phyloP scores from a whole-genome alignment of 139 green algal genomes.

The Pleodorina starrii region DNA sequence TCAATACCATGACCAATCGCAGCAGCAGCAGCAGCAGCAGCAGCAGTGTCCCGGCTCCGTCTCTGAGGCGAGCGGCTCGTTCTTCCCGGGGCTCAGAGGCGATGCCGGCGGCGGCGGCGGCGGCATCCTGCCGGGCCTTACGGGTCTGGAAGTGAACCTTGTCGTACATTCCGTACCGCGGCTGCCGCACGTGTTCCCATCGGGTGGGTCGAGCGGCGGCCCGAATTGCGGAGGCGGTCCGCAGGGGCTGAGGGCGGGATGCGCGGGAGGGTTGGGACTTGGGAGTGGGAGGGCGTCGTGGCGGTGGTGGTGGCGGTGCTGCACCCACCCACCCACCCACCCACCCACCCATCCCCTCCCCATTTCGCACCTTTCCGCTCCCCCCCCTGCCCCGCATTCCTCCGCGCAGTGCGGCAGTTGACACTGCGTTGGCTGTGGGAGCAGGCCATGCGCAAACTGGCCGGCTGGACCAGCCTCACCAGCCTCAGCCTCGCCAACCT shows the following conservation, averaged over 20 bases:
- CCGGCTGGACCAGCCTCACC: conserved; percentile 35
- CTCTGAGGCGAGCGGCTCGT: neutral
- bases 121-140: neutral
- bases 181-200: conserved; percentile 22
- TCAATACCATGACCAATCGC: neutral
- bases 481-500: conserved; percentile 24
- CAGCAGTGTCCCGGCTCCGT: neutral
- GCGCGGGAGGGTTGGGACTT: neutral
- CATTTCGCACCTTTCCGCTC: neutral
- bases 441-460: conserved; percentile 52
- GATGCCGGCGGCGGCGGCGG: neutral
- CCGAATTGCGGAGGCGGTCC: no score
- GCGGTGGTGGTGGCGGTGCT: neutral
- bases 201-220: neutral
- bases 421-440: conserved; percentile 48
- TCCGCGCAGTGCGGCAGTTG: neutral
- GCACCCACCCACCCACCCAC: no score
- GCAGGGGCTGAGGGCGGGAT: no score
- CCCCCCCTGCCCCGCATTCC: no score
- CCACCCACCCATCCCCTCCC: no score
- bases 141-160: conserved; percentile 17
- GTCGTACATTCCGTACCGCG: conserved; percentile 13
- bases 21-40: neutral
- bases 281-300: neutral
- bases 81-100: neutral